These are phyloP conservation scores for Diplocarpon rosae DNA, from an alignment of 2,329 filamentous ascomycete species.

Conservation along the genomic window DNA sequence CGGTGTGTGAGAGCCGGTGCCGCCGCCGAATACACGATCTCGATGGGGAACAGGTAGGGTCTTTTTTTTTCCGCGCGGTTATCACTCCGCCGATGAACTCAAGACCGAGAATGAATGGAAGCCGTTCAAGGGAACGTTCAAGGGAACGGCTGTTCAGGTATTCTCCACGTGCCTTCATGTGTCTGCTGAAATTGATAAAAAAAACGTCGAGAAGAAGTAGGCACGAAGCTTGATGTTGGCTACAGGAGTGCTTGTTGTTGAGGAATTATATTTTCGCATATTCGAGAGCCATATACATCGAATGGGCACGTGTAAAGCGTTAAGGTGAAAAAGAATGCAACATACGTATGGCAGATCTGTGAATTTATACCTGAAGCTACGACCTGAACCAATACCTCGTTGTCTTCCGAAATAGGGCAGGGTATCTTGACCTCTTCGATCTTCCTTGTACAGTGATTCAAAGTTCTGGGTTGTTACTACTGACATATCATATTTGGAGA, in stretches of 20 bases:
- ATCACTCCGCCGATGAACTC: constrained; percentile 47
- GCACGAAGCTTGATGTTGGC: too few species aligned
- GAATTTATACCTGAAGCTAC: constrained; percentile 45
- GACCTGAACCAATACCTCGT: constrained; percentile 36
- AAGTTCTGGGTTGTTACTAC: background rate
- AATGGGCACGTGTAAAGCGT: too few species aligned
- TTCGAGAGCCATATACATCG: background rate
- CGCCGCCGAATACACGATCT: constrained; percentile 42
- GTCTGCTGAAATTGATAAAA: constrained; percentile 26
- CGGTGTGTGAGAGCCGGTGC: constrained; percentile 42
- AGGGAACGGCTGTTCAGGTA: constrained; percentile 51
- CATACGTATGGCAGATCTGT: constrained; percentile 46
- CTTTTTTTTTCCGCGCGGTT: constrained; percentile 24
- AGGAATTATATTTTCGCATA: background rate
- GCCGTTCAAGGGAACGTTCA: constrained; percentile 38
- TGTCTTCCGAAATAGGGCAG: constrained; percentile 26
- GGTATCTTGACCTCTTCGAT: constrained; percentile 27
- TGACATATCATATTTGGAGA: constrained; percentile 21
- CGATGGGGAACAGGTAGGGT: constrained; percentile 32
- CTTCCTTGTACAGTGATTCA: constrained; percentile 3
- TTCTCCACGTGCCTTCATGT: constrained; percentile 41
- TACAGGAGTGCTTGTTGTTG: too few species aligned
- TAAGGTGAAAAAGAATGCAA: background rate
- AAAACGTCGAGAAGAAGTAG: too few species aligned
- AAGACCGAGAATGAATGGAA: constrained; percentile 48